phyloP scores from a whole-genome alignment of 805 yeast species.

The Wickerhamia fluorescens region DNA sequence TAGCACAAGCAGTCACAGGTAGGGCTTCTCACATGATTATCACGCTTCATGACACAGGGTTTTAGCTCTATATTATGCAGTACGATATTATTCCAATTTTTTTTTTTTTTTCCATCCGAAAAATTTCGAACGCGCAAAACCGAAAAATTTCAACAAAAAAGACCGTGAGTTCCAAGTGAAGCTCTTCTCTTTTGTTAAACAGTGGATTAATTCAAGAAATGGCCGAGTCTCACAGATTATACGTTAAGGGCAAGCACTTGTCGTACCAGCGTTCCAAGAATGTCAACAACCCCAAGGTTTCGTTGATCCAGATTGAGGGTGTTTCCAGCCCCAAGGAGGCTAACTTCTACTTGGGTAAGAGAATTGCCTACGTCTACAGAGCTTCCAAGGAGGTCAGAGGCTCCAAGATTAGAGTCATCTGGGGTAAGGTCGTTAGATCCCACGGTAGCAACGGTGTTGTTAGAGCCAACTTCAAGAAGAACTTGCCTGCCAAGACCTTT shows the following conservation, averaged over 20 bases:
- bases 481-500: slow-evolving; percentile 99
- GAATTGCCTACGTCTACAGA: slow-evolving; percentile 99
- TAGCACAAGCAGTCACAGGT: too few relatives aligned
- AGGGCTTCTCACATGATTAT: too few relatives aligned
- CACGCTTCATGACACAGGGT: too few relatives aligned
- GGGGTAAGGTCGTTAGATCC: slow-evolving; percentile 99
- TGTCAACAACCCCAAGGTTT: slow-evolving; percentile 96
- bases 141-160: too few relatives aligned
- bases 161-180: too few relatives aligned
- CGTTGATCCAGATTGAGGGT: slow-evolving; percentile 96
- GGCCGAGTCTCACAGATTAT: slow-evolving; percentile 98
- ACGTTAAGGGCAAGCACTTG: slow-evolving; percentile 99
- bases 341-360: slow-evolving; percentile 98
- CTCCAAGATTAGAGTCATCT: slow-evolving; percentile 97
- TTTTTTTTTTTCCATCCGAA: too few relatives aligned
- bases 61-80: too few relatives aligned
- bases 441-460: slow-evolving; percentile 98
- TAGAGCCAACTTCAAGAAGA: slow-evolving; percentile 98
- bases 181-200: too few relatives aligned
- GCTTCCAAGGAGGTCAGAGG: slow-evolving; percentile 98
- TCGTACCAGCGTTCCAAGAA: slow-evolving; percentile 99
- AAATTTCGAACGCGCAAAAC: too few relatives aligned
- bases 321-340: slow-evolving; percentile 90
- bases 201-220: too few relatives aligned
- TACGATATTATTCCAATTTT: too few relatives aligned